Evolutionary conservation across 2,329 filamentous ascomycete genomes (phyloP).

Genomic region (Onygenales sp.): DNA sequence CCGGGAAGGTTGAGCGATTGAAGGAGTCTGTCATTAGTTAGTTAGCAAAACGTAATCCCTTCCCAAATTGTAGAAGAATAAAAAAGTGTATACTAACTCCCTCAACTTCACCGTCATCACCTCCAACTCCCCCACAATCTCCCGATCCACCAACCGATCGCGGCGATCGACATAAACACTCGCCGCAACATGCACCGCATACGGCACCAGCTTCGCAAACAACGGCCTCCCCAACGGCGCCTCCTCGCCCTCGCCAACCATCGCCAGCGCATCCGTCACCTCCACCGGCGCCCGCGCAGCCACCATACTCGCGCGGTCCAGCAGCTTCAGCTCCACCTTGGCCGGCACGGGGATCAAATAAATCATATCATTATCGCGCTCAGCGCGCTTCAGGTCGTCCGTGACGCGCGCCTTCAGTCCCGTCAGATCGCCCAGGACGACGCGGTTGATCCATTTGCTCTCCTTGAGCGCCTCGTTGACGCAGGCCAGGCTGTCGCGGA

Average conservation of each 20-base stretch:
- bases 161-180: constrained; percentile 91
- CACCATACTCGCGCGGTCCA: constrained; percentile 88
- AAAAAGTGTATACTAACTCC: constrained; percentile 38
- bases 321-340: constrained; percentile 74
- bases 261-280: constrained; percentile 67
- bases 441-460: constrained; percentile 68
- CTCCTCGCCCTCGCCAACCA: constrained; percentile 70
- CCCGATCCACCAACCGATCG: constrained; percentile 82
- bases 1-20: constrained; percentile 81
- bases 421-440: constrained; percentile 71
- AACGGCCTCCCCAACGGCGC: constrained; percentile 74
- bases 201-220: constrained; percentile 87
- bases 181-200: constrained; percentile 87
- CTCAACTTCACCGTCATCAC: constrained; percentile 70
- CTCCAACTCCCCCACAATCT: constrained; percentile 77
- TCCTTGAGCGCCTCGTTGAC: constrained; percentile 83
- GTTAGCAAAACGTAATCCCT: constrained; percentile 8
- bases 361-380: constrained; percentile 94
- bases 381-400: constrained; percentile 82
- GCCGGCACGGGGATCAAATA: constrained; percentile 78
- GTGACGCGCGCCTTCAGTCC: constrained; percentile 71
- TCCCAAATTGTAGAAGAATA: not conserved
- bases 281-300: constrained; percentile 68
- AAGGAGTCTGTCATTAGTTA: constrained; percentile 40
- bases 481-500: constrained; percentile 73